phyloP scores from a whole-genome alignment of 1,139 yeast species.

The Saccharomyces hybrid region DNA sequence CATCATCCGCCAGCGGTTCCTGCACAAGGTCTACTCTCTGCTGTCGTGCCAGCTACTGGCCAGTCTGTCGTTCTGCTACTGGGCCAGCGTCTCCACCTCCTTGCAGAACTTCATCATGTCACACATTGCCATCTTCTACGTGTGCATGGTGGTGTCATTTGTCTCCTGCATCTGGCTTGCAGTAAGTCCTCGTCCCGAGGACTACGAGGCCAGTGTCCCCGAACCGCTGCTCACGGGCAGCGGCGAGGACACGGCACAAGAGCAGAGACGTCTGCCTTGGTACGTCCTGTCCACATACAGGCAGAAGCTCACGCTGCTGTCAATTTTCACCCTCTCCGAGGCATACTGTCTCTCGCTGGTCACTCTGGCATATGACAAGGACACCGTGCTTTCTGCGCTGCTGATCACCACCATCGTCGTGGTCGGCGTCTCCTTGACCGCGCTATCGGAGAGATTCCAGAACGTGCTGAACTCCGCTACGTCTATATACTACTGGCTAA shows the following conservation, averaged over 20 bases:
- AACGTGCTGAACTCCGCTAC: constrained; percentile 67
- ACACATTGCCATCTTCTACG: constrained; percentile 54
- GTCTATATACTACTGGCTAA: constrained; percentile 35
- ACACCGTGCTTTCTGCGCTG: constrained; percentile 66
- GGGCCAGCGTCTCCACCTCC: constrained; percentile 21
- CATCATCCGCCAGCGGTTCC: constrained; percentile 65
- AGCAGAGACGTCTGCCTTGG: constrained; percentile 24
- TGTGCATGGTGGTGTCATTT: constrained; percentile 51
- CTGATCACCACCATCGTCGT: constrained; percentile 63
- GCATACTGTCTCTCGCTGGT: constrained; percentile 65
- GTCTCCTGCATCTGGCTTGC: constrained; percentile 48
- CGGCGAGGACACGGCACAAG: background rate
- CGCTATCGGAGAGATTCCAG: constrained; percentile 77
- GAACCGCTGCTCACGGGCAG: background rate
- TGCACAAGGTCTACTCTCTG: constrained; percentile 72
- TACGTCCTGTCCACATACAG: constrained; percentile 30
- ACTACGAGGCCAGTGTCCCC: constrained; percentile 39
- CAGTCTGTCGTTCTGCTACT: constrained; percentile 54
- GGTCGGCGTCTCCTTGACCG: constrained; percentile 66
- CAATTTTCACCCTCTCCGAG: constrained; percentile 66
- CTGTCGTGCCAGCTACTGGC: constrained; percentile 55
- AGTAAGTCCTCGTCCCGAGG: constrained; percentile 53
- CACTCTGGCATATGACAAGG: constrained; percentile 57
- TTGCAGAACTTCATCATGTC: constrained; percentile 24
- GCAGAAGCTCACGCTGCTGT: constrained; percentile 46